Evolutionary conservation across 2,329 filamentous ascomycete genomes (phyloP), one percentile per base, ranked within the genome.

Genomic region (Huntiella abstrusa): DNA sequence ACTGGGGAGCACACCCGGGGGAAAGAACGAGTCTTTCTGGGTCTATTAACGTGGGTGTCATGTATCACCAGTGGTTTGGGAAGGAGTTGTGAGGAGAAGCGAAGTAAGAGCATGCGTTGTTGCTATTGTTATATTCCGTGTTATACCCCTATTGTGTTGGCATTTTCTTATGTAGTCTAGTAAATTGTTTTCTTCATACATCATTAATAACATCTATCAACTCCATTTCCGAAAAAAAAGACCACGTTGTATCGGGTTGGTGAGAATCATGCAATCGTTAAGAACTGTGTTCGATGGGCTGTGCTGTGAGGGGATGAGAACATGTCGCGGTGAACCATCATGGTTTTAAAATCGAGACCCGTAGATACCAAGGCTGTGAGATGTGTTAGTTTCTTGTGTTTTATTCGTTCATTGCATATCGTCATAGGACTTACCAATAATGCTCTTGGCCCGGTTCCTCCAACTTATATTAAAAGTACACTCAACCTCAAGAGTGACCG

Each of bases 381-480:
- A 11, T 40, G 10, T 16, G 16, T 40, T 40, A 40, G n/a, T 22
- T 12, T 16, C 5, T 19, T 40, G 4, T 40, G 11, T 16, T 7
- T 8, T 12, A 40, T 17, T 12, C 10, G 38, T 4, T 35, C 15
- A 12, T 5, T 13, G 17, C 5, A 11, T 13, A 13, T 2, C 5
- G 19, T 13, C 16, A 12, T 33, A 15, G 3, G 22, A 42, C 48
- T 38, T 47, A 50, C 48, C 37, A 44, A 5, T 35, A 11, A 41
- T 12, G 22, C 17, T 28, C 37, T 33, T 13, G 45, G 45, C 47
- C 51, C 45, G 16, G 41, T 54, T 51, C 49, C 51, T 51, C 52
- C 43, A 43, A 52, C 34, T 47, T 50, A 36, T 50, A 50, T 47
- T 50, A 13, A 11, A 35, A 15, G 38, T 42, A 35, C 15, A 44